Percentiles rank a stretch among this genome's conserved stretches.
phyloP scores from a whole-genome alignment of 2,329 filamentous ascomycete species.

The Aureobasidium vineae region DNA sequence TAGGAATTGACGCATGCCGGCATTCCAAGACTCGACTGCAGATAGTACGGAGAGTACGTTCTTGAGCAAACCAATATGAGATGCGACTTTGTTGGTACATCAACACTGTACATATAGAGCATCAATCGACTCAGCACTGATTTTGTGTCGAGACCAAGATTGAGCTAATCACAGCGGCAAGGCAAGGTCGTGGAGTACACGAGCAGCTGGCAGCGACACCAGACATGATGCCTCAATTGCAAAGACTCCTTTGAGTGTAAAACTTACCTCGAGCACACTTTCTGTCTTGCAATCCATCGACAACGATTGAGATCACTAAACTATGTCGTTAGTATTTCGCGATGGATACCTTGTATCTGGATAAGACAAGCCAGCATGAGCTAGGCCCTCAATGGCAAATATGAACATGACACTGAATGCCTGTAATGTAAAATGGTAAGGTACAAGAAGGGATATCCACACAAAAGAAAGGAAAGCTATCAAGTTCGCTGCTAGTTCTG shows the following conservation, averaged over 20 bases:
- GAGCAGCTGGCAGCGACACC: not conserved
- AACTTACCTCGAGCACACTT: not conserved
- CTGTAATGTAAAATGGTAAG: slow-evolving; percentile 16
- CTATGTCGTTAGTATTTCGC: not conserved
- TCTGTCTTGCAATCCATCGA: not conserved
- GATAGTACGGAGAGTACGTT: not conserved
- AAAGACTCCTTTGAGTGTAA: not conserved
- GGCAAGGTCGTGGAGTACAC: not conserved
- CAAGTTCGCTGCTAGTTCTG: slow-evolving; percentile 3
- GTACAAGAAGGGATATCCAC: slow-evolving; percentile 25
- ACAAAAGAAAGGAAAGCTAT: slow-evolving; percentile 23
- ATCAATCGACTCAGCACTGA: not conserved
- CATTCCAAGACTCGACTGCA: not conserved
- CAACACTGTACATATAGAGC: not conserved
- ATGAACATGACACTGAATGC: slow-evolving; percentile 21
- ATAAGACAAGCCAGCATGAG: not conserved
- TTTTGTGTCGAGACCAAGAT: not conserved
- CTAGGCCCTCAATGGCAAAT: not conserved
- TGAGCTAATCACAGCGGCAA: not conserved
- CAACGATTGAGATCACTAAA: not conserved
- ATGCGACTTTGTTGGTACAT: not conserved
- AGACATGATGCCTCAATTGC: not conserved
- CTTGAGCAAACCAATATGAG: not conserved
- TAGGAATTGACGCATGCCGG: not conserved
- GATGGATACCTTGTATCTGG: not conserved